Conservation (phyloP, 75 land plant genomes). For the Ceratopteris richardii region DNA sequence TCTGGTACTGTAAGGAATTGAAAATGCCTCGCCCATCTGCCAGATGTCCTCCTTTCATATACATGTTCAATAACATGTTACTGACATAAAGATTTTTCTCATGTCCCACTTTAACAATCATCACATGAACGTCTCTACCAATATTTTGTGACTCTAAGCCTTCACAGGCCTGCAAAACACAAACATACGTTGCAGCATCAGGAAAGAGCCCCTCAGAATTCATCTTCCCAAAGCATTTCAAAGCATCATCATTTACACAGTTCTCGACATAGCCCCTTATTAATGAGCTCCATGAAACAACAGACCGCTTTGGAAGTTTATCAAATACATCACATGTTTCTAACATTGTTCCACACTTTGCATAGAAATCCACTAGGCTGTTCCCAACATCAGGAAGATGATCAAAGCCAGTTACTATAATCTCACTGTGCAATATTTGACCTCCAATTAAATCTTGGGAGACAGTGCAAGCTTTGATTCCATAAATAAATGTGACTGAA, state of each 20-base stretch:
- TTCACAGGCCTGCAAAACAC: conserved; percentile 53
- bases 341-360: conserved; percentile 32
- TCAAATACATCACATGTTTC: conserved; percentile 28
- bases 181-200: conserved; percentile 43
- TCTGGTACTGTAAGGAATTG: conserved; percentile 20
- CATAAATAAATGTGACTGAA: conserved; percentile 33
- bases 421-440: conserved; percentile 28
- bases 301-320: conserved; percentile 18
- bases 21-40: conserved; percentile 29
- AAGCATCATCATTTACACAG: conserved; percentile 20
- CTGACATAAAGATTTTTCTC: conserved; percentile 40
- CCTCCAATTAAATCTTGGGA: conserved; percentile 15
- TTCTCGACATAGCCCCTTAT: conserved; percentile 38
- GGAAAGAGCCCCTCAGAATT: conserved; percentile 25
- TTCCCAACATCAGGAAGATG: conserved; percentile 22
- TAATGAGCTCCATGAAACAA: conserved; percentile 54
- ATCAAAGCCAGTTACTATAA: conserved; percentile 24
- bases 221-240: conserved; percentile 39
- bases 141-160: conserved; percentile 28
- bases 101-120: conserved; percentile 29
- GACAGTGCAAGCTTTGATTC: conserved; percentile 40
- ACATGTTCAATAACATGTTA: conserved; percentile 52
- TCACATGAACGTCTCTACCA: conserved; percentile 33
- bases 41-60: conserved; percentile 47
- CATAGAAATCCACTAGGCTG: conserved; percentile 48